Conservation (phyloP, 495 filamentous ascomycete species). For the Aspergillus coremiiformis region DNA sequence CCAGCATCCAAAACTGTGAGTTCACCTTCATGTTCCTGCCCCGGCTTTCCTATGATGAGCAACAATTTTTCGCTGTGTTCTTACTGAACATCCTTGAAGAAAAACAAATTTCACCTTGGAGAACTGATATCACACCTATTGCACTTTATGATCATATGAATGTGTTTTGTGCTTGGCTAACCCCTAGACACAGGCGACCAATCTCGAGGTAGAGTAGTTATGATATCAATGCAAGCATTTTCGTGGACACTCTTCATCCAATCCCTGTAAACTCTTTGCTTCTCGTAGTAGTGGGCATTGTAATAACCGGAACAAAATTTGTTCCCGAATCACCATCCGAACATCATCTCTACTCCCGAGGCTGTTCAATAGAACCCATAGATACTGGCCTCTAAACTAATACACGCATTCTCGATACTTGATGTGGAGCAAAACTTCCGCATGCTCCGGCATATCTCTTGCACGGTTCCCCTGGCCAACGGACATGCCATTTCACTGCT, state of each 20-base stretch:
- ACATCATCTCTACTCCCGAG: too few relatives aligned
- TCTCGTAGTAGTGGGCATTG: too few relatives aligned
- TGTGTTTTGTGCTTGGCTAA: not conserved
- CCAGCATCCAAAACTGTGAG: constrained; percentile 19
- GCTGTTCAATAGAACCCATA: too few relatives aligned
- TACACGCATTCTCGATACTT: constrained; percentile 42
- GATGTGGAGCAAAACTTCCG: constrained; percentile 49
- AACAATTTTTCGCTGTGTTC: constrained; percentile 70
- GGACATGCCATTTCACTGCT: too few relatives aligned
- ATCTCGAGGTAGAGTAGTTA: not conserved
- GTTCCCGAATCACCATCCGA: too few relatives aligned
- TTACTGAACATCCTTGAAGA: constrained; percentile 69
- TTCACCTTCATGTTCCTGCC: constrained; percentile 9
- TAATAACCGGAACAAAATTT: too few relatives aligned
- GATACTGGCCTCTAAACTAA: too few relatives aligned
- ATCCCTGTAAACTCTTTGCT: too few relatives aligned
- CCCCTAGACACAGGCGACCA: not conserved
- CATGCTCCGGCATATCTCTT: constrained; percentile 39
- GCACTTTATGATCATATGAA: not conserved
- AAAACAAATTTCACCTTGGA: constrained; percentile 84
- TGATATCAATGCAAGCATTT: not conserved
- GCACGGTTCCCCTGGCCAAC: constrained; percentile 13
- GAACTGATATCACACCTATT: constrained; percentile 60
- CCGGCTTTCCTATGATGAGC: constrained; percentile 52
- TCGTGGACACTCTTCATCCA: too few relatives aligned